Evolutionary conservation across 140 eudicot genomes (phyloP), one percentile per base, ranked within the genome.

Genomic region (Flaveria floridana): DNA sequence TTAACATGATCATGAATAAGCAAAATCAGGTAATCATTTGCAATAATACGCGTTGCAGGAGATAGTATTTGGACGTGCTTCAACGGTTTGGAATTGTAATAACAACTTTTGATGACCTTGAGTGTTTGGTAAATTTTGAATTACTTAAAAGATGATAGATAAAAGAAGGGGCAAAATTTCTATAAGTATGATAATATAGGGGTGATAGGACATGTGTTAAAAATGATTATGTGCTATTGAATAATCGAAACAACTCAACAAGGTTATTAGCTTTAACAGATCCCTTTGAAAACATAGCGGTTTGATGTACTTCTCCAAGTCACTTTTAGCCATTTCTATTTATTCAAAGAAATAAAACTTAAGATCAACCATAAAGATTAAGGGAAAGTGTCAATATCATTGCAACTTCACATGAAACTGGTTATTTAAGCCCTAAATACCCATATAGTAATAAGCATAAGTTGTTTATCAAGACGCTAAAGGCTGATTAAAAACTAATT

Each of bases 181-280:
- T 44, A 44, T 44, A 44, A 44, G 10, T 7, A 44, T 10, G 50
- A 44, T 44, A 14, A 41, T 13, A 19, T 34, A 50, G 44, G 13
- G 20, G 0, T 41, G 62, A 73, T 47, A 20, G 77, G 12, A 63
- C 12, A 28, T 56, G 62, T 18, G 26, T 55, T 56, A 4, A 19
- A 56, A 56, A 13, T 18, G 71, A 4, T 14, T 34, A 50, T 50
- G 47, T 51, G 12, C 34, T n/a, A 46, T 25, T 53, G 57, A 53
- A 53, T 55, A 19, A 56, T 52, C 41, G 41, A n/a, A 72, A 64
- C 4, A 65, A 50, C 10, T 34, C 41, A 34, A 34, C 41, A 34
- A 50, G 41, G 67, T 56, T 55, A 18, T 72, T 84, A 8, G 50
- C 13, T 44, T 44, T 44, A 44, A 44, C 50, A 44, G 13, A 44